These are phyloP conservation scores for Apophysomyces ossiformis DNA, from an alignment of 371 early-diverging fungal genomes.

Conservation along the genomic window DNA sequence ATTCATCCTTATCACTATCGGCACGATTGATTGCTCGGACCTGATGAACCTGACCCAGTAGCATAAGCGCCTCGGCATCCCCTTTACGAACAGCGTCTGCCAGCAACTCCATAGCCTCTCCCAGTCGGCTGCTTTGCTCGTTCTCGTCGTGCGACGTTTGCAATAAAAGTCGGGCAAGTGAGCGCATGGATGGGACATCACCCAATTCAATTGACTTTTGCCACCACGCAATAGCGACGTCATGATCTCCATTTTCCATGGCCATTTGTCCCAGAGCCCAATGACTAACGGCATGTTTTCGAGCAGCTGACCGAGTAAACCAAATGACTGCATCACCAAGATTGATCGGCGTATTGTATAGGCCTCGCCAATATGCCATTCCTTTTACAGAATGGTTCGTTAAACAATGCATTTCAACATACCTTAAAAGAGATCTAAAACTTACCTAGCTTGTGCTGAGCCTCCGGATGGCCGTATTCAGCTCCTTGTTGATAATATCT, in stretches of 20 bases:
- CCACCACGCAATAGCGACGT: slow-evolving; percentile 45
- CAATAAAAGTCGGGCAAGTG: slow-evolving; percentile 27
- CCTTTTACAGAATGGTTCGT: slow-evolving; percentile 5
- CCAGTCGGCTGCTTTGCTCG: slow-evolving; percentile 1
- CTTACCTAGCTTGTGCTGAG: slow-evolving; percentile 40
- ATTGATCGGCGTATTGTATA: slow-evolving; percentile 27
- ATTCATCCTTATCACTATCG: background rate
- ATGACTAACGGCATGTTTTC: slow-evolving; percentile 36
- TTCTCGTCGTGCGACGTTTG: slow-evolving; percentile 6
- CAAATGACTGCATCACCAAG: slow-evolving; percentile 37
- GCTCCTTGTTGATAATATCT: slow-evolving; percentile 50
- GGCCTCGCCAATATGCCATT: slow-evolving; percentile 41
- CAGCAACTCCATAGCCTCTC: slow-evolving; percentile 23
- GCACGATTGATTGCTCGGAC: slow-evolving; percentile 1
- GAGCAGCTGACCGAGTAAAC: slow-evolving; percentile 39
- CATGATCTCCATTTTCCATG: slow-evolving; percentile 34
- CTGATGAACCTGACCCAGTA: slow-evolving; percentile 38
- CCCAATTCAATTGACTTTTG: slow-evolving; percentile 43
- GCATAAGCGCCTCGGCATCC: slow-evolving; percentile 44
- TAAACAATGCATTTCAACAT: background rate
- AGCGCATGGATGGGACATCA: slow-evolving; percentile 38
- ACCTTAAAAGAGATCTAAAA: too few species aligned
- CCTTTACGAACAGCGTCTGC: slow-evolving; percentile 29
- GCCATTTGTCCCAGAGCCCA: slow-evolving; percentile 50
- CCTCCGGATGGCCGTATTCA: slow-evolving; percentile 37